phyloP scores from a whole-genome alignment of 345 rosid genomes.

The Linum trigynum region DNA sequence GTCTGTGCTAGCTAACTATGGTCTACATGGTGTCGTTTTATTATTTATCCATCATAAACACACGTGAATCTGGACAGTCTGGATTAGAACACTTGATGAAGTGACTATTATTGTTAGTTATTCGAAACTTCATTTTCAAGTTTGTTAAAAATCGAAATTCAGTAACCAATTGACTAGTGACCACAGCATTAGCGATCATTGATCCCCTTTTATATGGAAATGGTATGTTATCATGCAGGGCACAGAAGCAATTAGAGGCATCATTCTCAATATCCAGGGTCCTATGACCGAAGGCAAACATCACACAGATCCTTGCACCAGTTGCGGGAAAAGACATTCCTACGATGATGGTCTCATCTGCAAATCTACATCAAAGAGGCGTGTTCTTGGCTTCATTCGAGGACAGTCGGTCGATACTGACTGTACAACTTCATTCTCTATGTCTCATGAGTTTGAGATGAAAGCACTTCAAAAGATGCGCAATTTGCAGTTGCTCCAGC shows the following conservation, averaged over 20 bases:
- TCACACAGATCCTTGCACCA: background rate
- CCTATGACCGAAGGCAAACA: background rate
- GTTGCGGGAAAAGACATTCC: background rate
- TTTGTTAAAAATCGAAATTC: too few species aligned
- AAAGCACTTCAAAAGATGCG: conserved; percentile 14
- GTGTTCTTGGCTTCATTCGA: background rate
- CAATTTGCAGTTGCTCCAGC: conserved; percentile 6
- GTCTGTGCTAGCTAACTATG: too few species aligned
- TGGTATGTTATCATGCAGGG: conserved; percentile 11
- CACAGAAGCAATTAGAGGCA: conserved; percentile 6
- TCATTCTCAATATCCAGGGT: background rate
- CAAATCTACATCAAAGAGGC: background rate
- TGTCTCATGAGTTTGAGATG: background rate
- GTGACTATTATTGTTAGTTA: too few species aligned
- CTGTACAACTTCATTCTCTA: background rate
- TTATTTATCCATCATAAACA: too few species aligned
- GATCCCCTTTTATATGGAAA: background rate
- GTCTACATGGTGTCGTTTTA: too few species aligned
- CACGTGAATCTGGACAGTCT: too few species aligned
- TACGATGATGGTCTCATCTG: background rate
- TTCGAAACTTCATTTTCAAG: too few species aligned
- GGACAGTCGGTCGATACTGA: background rate
- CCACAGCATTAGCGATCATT: too few species aligned
- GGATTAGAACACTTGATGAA: too few species aligned
- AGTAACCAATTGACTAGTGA: too few species aligned